Evolutionary conservation across 768 basidiomycete species (phyloP).

Genomic region (Lactarius hengduanensis): DNA sequence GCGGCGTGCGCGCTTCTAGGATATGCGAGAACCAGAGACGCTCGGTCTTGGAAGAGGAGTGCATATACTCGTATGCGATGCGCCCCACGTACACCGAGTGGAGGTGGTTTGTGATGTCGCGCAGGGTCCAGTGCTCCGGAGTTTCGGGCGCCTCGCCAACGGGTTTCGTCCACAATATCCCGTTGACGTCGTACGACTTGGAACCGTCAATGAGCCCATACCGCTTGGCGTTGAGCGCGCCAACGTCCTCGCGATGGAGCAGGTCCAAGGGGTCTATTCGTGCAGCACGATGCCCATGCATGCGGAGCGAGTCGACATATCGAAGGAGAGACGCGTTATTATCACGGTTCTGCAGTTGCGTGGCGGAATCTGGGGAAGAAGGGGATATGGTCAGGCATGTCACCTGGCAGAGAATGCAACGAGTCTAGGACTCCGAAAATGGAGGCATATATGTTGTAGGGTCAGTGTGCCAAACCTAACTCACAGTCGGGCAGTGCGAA

Average conservation of each 20-base stretch:
- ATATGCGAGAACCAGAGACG: constrained; percentile 87
- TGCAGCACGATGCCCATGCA: constrained; percentile 81
- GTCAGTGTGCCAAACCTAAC: constrained; percentile 30
- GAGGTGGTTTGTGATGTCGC: constrained; percentile 68
- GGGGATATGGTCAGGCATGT: background rate
- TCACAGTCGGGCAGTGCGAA: constrained; percentile 72
- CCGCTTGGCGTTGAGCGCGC: constrained; percentile 70
- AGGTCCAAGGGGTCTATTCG: constrained; percentile 86
- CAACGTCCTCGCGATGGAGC: constrained; percentile 78
- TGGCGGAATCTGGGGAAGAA: constrained; percentile 3
- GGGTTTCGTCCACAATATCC: constrained; percentile 74
- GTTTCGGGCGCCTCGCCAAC: constrained; percentile 36
- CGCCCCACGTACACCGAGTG: constrained; percentile 75
- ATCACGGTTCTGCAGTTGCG: constrained; percentile 65
- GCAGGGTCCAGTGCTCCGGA: constrained; percentile 59
- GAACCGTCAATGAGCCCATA: constrained; percentile 65
- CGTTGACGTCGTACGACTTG: constrained; percentile 66
- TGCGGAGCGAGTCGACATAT: constrained; percentile 87
- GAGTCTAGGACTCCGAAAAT: too few relatives aligned
- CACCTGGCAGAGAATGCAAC: background rate
- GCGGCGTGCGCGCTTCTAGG: constrained; percentile 60
- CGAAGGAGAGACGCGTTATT: constrained; percentile 77
- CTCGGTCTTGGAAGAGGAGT: constrained; percentile 82
- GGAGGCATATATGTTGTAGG: background rate
- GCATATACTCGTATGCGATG: constrained; percentile 93